Evolutionary conservation across 768 basidiomycete species (phyloP), one percentile per base, ranked within the genome.

Genomic region (Pisolithus orientalis): DNA sequence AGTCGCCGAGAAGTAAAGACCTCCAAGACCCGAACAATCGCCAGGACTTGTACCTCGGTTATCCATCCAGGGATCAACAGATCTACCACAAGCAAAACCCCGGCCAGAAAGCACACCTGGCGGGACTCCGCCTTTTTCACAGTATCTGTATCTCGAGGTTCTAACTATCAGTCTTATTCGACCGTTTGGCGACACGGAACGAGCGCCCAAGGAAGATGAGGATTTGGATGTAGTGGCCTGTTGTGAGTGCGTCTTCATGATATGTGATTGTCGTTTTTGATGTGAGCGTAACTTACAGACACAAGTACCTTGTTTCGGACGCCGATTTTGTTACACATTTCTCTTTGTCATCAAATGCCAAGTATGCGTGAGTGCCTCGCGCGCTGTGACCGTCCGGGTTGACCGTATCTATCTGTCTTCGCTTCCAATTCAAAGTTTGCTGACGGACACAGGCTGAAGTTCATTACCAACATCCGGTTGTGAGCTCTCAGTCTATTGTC

Each of bases 191-290:
- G 69, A 71, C 2, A 56, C 46, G 34, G 65, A 59, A 43, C 57
- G 59, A 43, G 72, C 49, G 49, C 58, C 59, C 47, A 65, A 60
- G 40, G 57, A 62, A 39, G 70, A 71, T 10, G 79, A 82, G 32
- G 80, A 84, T 6, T 77, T 76, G 13, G 65, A 60, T 1, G 73
- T 67, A 31, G 78, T 74, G 29, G 83, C 85, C 38, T 90, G 89
- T 64, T 91, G 89, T 75, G 86, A 84, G 70, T 91, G 89, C 70
- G 71, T 87, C 59, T 77, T 91, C 21, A 21, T 21, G 21, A 21
- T 66, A 91, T 91, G 89, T 91, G 80, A 89, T 68, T 55, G 25
- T 25, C 14, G 10, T 13, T 8, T 24, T 9, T 31, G n/a, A 29
- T 21, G 46, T 47, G 46, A 32, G 17, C n/a, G 8, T 28, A 21